phyloP scores from a whole-genome alignment of 257 asterid genomes.

The Catharanthus roseus region DNA sequence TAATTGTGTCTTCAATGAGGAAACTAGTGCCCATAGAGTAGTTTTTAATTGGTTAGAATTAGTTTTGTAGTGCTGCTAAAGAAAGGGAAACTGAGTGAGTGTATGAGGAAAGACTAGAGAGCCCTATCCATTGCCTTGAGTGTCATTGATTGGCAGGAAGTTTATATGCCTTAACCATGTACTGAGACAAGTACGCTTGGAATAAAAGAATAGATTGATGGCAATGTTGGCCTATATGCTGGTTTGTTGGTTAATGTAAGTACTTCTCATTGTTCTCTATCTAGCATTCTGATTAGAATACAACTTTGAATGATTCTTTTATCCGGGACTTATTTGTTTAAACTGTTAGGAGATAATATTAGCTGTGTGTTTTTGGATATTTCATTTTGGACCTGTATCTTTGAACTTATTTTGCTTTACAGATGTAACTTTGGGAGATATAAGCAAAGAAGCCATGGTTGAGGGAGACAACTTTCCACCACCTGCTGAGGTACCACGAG shows the following conservation, averaged over 20 bases:
- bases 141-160: not conserved
- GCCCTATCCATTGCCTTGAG: not conserved
- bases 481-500: constrained; percentile 35
- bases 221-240: not conserved
- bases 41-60: not conserved
- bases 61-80: not conserved
- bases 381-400: not conserved
- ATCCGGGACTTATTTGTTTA: not conserved
- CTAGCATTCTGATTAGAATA: not conserved
- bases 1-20: not conserved
- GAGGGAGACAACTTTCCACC: constrained; percentile 1
- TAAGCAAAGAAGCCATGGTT: not conserved
- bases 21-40: not conserved
- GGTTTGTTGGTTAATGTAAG: not conserved
- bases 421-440: constrained; percentile 26
- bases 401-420: constrained; percentile 14
- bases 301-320: not conserved
- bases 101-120: not conserved
- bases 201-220: not conserved
- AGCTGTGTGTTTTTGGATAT: not conserved
- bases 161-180: not conserved
- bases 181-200: not conserved
- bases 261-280: not conserved
- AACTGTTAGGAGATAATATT: not conserved
- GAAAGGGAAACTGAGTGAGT: not conserved